phyloP scores from a whole-genome alignment of 2,329 filamentous ascomycete genomes.

The Xylaria sp. region DNA sequence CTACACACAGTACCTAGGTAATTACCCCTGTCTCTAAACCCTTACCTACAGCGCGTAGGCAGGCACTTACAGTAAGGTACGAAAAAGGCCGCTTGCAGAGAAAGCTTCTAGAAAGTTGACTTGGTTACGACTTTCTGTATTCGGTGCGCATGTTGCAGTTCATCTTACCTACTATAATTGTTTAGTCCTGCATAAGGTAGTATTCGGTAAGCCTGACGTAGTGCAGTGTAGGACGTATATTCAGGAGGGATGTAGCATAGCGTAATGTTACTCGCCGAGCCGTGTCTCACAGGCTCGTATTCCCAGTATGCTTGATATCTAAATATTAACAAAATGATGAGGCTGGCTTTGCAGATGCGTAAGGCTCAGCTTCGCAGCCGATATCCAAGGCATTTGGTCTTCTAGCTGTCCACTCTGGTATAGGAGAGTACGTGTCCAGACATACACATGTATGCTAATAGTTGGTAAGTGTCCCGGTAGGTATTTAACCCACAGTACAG shows the following conservation, averaged over 20 bases:
- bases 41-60: neutral
- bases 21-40: neutral
- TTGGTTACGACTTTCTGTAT: slow-evolving; percentile 22
- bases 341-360: neutral
- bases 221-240: slow-evolving; percentile 4
- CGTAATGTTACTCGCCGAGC: slow-evolving; percentile 23
- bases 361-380: no score
- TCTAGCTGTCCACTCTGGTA: no score
- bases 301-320: neutral
- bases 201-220: slow-evolving; percentile 23
- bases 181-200: slow-evolving; percentile 29
- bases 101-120: slow-evolving; percentile 28
- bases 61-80: neutral
- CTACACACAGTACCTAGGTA: neutral
- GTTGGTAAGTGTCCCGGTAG: neutral
- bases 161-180: slow-evolving; percentile 8
- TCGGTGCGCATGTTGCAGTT: slow-evolving; percentile 1
- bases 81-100: slow-evolving; percentile 19
- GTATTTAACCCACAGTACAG: neutral
- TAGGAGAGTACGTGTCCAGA: no score
- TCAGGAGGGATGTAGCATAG: neutral
- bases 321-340: neutral
- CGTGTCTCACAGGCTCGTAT: slow-evolving; percentile 3
- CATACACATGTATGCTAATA: neutral
- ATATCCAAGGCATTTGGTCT: no score